Conservation (phyloP, 2,329 filamentous ascomycete species). For the Trichoderma sp. region DNA sequence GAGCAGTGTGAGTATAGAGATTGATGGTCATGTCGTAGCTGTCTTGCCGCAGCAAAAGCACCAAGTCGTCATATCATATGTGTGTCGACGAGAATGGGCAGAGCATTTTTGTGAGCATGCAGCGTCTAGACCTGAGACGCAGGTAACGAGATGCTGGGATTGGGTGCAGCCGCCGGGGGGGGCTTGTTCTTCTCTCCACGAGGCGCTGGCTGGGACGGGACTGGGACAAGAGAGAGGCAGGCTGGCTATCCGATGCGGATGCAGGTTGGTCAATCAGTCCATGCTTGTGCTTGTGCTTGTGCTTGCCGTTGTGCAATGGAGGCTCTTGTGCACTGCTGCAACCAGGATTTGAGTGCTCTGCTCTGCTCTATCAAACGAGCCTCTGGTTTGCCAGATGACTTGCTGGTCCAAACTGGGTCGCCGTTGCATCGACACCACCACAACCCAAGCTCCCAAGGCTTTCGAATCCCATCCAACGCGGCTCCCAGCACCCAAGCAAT, state of each 20-base stretch:
- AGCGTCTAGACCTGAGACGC: slow-evolving; percentile 9
- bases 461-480: neutral
- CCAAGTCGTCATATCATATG: neutral
- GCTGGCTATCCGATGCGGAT: neutral
- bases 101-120: neutral
- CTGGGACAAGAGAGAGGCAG: neutral
- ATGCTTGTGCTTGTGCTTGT: neutral
- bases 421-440: neutral
- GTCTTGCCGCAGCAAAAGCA: neutral
- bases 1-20: too few species aligned
- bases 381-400: neutral
- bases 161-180: slow-evolving; percentile 1
- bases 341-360: too few species aligned
- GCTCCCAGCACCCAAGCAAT: neutral
- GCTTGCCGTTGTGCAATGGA: neutral
- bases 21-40: neutral
- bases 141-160: slow-evolving; percentile 7
- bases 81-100: neutral
- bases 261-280: neutral
- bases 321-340: too few species aligned
- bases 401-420: neutral
- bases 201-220: neutral
- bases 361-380: neutral
- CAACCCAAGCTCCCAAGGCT: neutral
- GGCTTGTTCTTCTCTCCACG: neutral